Evolutionary conservation across 1,284 basidiomycete genomes (phyloP).

Genomic region (Boletus sp.): DNA sequence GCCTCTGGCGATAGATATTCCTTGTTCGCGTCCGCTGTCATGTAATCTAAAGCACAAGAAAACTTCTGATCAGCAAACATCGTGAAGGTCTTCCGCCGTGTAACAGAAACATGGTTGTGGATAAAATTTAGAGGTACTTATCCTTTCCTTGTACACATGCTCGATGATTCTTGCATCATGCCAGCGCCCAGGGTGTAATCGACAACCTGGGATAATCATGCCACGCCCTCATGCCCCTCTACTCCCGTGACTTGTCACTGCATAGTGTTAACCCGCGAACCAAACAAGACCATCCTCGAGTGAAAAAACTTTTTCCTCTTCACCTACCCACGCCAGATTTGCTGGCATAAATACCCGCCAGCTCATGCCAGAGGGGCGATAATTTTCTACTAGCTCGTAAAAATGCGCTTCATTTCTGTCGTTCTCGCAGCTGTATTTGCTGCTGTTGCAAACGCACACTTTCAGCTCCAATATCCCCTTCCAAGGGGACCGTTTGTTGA

Average conservation of each 20-base stretch:
- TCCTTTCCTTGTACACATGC: too few relatives aligned
- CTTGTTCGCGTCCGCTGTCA: neutral
- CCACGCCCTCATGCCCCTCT: too few relatives aligned
- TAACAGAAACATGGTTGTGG: too few relatives aligned
- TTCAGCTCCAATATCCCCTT: slow-evolving; percentile 55
- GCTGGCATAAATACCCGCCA: slow-evolving; percentile 19
- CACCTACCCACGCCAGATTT: too few relatives aligned
- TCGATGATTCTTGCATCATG: too few relatives aligned
- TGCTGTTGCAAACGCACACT: slow-evolving; percentile 50
- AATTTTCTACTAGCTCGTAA: neutral
- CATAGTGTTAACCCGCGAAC: neutral
- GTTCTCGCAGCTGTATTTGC: slow-evolving; percentile 32
- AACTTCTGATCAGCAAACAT: neutral
- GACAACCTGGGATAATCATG: too few relatives aligned
- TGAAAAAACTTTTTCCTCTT: slow-evolving; percentile 28
- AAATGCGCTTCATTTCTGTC: slow-evolving; percentile 36
- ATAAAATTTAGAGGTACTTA: too few relatives aligned
- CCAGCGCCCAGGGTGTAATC: too few relatives aligned
- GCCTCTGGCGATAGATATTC: neutral
- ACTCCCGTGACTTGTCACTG: neutral
- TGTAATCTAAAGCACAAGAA: neutral
- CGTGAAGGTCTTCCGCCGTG: too few relatives aligned
- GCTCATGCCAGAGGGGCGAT: neutral
- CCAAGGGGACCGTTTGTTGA: slow-evolving; percentile 53
- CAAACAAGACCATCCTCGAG: slow-evolving; percentile 24